Conservation (phyloP, 2,329 filamentous ascomycete genomes). For the Coniochaeta prunicola region DNA sequence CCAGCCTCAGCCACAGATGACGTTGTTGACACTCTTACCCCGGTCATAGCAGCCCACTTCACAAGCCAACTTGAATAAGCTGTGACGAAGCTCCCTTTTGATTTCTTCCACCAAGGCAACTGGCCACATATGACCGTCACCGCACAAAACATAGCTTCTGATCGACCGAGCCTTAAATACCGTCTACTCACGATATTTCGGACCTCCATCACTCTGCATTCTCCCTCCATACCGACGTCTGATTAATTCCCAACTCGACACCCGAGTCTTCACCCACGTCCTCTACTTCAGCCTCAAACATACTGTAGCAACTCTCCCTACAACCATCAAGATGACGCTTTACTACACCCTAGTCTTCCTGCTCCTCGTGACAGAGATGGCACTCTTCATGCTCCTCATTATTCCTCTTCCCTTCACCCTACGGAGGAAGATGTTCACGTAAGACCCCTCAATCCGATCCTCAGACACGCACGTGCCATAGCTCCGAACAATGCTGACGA, state of each 20-base stretch:
- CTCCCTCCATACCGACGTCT: background rate
- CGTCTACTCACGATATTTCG: background rate
- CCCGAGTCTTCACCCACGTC: background rate
- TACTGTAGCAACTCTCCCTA: background rate
- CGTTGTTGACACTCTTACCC: slow-evolving; percentile 1
- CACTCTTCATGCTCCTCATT: slow-evolving; percentile 70
- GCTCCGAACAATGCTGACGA: background rate
- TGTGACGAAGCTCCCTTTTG: slow-evolving; percentile 1
- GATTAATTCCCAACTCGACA: background rate
- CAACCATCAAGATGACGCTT: slow-evolving; percentile 44
- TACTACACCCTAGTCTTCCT: slow-evolving; percentile 63
- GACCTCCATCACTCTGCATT: background rate
- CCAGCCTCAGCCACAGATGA: slow-evolving; percentile 3
- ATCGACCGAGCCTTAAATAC: background rate
- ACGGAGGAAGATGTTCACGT: slow-evolving; percentile 78
- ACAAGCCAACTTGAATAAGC: background rate
- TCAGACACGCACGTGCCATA: background rate
- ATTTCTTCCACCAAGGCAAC: background rate
- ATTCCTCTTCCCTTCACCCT: slow-evolving; percentile 82
- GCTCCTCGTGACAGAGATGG: slow-evolving; percentile 77
- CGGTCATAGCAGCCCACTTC: slow-evolving; percentile 3
- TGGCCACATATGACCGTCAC: background rate
- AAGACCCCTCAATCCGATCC: slow-evolving; percentile 16
- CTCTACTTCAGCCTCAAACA: background rate
- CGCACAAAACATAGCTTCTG: background rate